Percentiles rank a stretch among this genome's conserved stretches.
Evolutionary conservation across 2,329 filamentous ascomycete genomes (phyloP).

Genomic region (Rhinocladiella mackenziei): DNA sequence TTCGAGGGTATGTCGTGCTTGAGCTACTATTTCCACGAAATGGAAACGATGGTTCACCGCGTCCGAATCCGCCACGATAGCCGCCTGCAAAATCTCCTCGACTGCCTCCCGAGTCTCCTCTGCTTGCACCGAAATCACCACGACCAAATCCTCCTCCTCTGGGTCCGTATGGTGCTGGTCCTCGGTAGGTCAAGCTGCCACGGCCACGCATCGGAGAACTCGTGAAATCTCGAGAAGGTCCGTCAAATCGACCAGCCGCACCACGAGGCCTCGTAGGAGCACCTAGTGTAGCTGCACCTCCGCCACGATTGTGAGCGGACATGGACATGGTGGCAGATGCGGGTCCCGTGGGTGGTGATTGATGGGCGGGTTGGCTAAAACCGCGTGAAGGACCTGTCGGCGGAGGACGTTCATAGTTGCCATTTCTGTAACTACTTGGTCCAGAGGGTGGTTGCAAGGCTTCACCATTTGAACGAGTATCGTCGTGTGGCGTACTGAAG

Average conservation of each 20-base stretch:
- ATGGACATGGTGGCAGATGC: slow-evolving; percentile 37
- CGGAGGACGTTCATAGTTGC: slow-evolving; percentile 28
- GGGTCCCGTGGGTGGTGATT: slow-evolving; percentile 38
- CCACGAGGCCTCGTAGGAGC: slow-evolving; percentile 48
- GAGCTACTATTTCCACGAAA: slow-evolving; percentile 37
- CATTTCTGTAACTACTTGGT: slow-evolving; percentile 27
- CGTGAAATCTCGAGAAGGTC: slow-evolving; percentile 32
- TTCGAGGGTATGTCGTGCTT: slow-evolving; percentile 37
- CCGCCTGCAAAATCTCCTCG: slow-evolving; percentile 8
- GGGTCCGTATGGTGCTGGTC: slow-evolving; percentile 36
- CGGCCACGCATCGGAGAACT: slow-evolving; percentile 33
- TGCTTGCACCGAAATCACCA: slow-evolving; percentile 6
- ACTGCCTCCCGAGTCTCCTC: slow-evolving; percentile 3
- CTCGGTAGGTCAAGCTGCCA: slow-evolving; percentile 33
- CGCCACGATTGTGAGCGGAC: slow-evolving; percentile 39
- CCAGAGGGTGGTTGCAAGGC: slow-evolving; percentile 22
- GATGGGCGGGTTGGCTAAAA: slow-evolving; percentile 28
- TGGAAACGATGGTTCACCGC: slow-evolving; percentile 34
- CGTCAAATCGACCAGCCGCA: slow-evolving; percentile 33
- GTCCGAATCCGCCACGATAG: slow-evolving; percentile 5
- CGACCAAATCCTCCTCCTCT: slow-evolving; percentile 20
- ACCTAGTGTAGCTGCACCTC: slow-evolving; percentile 41
- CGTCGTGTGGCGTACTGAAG: slow-evolving; percentile 19
- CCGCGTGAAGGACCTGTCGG: slow-evolving; percentile 33
- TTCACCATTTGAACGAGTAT: slow-evolving; percentile 27